A percentile compares a stretch with the other conserved stretches of the same genome.
phyloP scores from a whole-genome alignment of 768 basidiomycete genomes.

The Grammothele lineata region DNA sequence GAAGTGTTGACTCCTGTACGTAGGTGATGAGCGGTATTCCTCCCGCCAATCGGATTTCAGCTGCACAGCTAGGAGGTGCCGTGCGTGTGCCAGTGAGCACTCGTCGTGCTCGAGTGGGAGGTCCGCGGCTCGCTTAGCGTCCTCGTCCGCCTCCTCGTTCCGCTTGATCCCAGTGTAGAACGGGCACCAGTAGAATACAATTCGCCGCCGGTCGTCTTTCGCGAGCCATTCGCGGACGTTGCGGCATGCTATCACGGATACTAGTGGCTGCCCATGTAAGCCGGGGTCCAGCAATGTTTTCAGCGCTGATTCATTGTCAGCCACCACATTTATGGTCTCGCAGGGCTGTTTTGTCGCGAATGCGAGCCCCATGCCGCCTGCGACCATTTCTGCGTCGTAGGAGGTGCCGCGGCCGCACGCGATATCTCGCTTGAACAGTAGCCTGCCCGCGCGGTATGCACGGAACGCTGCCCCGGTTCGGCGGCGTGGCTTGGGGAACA shows the following conservation, averaged over 20 bases:
- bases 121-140: conserved; percentile 1
- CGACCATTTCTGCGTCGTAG: conserved; percentile 3
- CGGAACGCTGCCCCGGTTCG: neutral
- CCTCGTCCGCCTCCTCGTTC: neutral
- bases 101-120: neutral
- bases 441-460: neutral
- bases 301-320: conserved; percentile 2
- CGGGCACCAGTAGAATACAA: conserved; percentile 3
- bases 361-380: conserved; percentile 1
- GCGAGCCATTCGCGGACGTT: conserved; percentile 2
- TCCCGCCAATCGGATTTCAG: neutral
- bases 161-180: neutral
- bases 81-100: conserved; percentile 3
- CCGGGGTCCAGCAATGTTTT: neutral
- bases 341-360: neutral
- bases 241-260: conserved; percentile 1
- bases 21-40: neutral
- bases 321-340: conserved; percentile 2
- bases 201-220: neutral
- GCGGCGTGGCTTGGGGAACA: neutral
- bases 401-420: neutral
- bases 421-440: neutral
- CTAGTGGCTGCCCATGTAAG: conserved; percentile 1
- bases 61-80: neutral
- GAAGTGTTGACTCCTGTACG: neutral